phyloP scores from a whole-genome alignment of 805 yeast species.

The Priceomyces carsonii region DNA sequence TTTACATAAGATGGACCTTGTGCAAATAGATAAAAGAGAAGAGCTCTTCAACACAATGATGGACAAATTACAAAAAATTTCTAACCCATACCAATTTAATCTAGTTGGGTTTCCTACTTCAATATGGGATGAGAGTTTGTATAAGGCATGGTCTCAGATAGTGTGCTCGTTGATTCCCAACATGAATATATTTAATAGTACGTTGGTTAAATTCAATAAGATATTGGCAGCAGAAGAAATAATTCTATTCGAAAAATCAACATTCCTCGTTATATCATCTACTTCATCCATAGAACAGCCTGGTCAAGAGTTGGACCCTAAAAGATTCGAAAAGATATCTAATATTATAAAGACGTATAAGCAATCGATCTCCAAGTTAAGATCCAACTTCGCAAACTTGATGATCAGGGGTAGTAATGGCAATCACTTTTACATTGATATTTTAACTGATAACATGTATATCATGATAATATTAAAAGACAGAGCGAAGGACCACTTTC shows the following conservation, averaged over 20 bases:
- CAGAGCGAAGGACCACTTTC: constrained; percentile 19
- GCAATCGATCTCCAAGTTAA: constrained; percentile 83
- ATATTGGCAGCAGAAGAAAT: constrained; percentile 85
- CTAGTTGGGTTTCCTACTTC: constrained; percentile 90
- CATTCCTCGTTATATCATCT: constrained; percentile 78
- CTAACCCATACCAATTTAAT: constrained; percentile 63
- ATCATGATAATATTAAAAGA: constrained; percentile 60
- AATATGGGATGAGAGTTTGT: constrained; percentile 94
- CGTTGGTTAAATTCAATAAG: constrained; percentile 68
- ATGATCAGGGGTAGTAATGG: constrained; percentile 62
- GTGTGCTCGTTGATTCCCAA: constrained; percentile 95
- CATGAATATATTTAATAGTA: constrained; percentile 75
- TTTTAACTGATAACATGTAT: constrained; percentile 60
- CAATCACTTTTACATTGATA: constrained; percentile 49
- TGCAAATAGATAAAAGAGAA: constrained; percentile 80
- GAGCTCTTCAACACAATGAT: constrained; percentile 84
- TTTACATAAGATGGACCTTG: constrained; percentile 94
- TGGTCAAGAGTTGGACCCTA: constrained; percentile 62
- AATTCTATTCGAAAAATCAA: constrained; percentile 88
- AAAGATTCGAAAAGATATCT: constrained; percentile 90
- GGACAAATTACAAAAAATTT: constrained; percentile 73
- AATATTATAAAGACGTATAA: constrained; percentile 93
- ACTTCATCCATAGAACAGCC: constrained; percentile 45
- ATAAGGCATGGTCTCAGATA: constrained; percentile 96
- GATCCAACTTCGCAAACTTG: constrained; percentile 79